Evolutionary conservation across 306 rosid genomes (phyloP).

Genomic region (Boehmeria nivea): DNA sequence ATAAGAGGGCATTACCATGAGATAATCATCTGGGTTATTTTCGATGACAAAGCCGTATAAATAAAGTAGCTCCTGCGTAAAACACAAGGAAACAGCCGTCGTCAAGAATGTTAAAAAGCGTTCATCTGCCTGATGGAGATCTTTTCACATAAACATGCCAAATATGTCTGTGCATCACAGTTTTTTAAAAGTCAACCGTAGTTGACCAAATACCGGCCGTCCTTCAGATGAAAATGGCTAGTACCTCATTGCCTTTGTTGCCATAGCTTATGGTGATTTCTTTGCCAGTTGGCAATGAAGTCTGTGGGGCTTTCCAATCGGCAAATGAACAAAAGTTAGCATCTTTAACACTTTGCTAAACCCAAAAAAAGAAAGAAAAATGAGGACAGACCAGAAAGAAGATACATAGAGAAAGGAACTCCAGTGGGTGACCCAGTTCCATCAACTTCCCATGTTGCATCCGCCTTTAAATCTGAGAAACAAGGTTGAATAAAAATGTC

Average conservation of each 20-base stretch:
- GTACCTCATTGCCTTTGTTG: slow-evolving; percentile 94
- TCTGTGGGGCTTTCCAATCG: slow-evolving; percentile 54
- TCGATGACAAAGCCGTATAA: slow-evolving; percentile 78
- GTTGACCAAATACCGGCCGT: background rate
- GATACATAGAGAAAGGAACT: slow-evolving; percentile 85
- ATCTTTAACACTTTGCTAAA: too few species aligned
- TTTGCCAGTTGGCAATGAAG: slow-evolving; percentile 36
- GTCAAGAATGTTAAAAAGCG: too few species aligned
- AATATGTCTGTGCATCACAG: too few species aligned
- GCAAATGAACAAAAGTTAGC: background rate
- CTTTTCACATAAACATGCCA: too few species aligned
- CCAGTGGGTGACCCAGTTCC: slow-evolving; percentile 59
- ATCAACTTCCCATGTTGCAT: slow-evolving; percentile 95
- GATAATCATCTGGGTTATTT: slow-evolving; percentile 84
- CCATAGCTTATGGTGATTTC: slow-evolving; percentile 90
- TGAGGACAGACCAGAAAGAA: slow-evolving; percentile 63
- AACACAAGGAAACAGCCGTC: slow-evolving; percentile 20
- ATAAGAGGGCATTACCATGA: slow-evolving; percentile 64
- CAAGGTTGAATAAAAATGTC: background rate
- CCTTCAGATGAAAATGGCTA: background rate
- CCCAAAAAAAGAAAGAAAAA: slow-evolving; percentile 6
- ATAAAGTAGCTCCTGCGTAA: slow-evolving; percentile 86
- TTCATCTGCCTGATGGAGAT: too few species aligned
- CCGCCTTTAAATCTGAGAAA: slow-evolving; percentile 68
- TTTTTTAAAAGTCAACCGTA: too few species aligned